Base-by-base conservation (phyloP, 179 eudicot species). In the Spergularia azorica region DNA sequence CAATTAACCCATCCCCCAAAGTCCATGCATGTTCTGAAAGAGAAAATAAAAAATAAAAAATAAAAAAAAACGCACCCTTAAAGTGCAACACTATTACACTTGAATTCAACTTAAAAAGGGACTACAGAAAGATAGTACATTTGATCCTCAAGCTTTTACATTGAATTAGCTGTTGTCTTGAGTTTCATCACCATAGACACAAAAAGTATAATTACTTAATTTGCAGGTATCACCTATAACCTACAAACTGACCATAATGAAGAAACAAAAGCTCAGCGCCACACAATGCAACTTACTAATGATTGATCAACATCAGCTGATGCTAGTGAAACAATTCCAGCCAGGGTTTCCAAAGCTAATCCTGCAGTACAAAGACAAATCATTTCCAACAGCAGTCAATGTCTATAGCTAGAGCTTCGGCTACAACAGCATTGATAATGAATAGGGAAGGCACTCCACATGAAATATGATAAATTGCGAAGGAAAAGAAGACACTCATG, bases 261-360 rank as follows among this genome's bases (percentile, higher is more conserved):
- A 14, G 7, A 63, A 21, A 1, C 14, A 68, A 51, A 68, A 51
- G 50, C 63, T 18, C 26, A 58, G 18, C 4, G 21, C 32, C 75
- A 74, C 67, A 79, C n/a, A 41, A 58, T 41, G 66, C 70, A 68
- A 68, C 83, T 79, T 76, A 95, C 97, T 89, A 87, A 72, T 81
- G 91, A 88, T 72, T 88, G 89, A 80, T 91, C 96, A 74, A 95
- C 73, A 77, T 88, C 90, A 77, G 91, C 60, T 79, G 92, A 83
- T 54, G 98, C 82, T 67, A 95, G 87, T 77, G 95, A 90, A 73
- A 92, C 76, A 76, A 93, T 88, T 77, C 95, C 97, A 67, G 92
- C 96, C 73, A 95, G 89, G 76, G 95, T 82, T 84, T 95, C 92
- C 80, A 95, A 83, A 69, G 98, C 98, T 69, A 91, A 70, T 71